phyloP scores from a whole-genome alignment of 345 rosid genomes.

The Syzygium grande region DNA sequence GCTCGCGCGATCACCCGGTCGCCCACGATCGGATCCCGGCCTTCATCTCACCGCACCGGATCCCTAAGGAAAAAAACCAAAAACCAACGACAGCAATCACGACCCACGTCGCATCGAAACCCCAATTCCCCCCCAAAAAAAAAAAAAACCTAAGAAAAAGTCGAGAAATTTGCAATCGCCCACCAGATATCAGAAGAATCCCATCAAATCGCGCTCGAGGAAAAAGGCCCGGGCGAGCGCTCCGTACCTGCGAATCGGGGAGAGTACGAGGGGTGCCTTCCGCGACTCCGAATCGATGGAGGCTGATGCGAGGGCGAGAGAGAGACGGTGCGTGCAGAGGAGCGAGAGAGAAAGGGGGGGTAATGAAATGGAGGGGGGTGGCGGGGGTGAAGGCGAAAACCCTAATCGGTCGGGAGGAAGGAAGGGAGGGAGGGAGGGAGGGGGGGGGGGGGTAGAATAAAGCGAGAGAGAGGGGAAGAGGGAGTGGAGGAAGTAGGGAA shows the following conservation, averaged over 20 bases:
- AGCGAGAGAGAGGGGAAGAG: no score
- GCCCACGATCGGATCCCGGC: constrained; percentile 29
- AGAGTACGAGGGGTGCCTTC: background rate
- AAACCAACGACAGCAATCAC: background rate
- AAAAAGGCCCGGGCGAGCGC: no score
- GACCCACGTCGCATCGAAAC: background rate
- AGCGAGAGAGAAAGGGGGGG: background rate
- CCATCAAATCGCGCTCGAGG: background rate
- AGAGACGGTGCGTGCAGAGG: background rate
- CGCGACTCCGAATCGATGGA: background rate
- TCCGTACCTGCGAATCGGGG: background rate
- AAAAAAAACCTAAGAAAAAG: background rate
- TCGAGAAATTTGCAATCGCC: background rate
- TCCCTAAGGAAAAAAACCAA: background rate
- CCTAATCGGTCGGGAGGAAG: background rate
- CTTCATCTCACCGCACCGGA: constrained; percentile 33
- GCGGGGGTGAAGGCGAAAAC: background rate
- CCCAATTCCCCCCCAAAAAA: background rate
- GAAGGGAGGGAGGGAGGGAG: no score
- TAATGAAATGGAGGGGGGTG: background rate
- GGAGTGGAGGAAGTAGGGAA: no score
- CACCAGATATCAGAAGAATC: background rate
- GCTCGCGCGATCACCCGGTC: background rate
- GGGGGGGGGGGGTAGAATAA: background rate
- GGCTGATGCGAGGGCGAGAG: background rate